Evolutionary conservation across 345 rosid genomes (phyloP), one percentile per base, ranked within the genome.

Genomic region (Aquilaria yunnanensis): DNA sequence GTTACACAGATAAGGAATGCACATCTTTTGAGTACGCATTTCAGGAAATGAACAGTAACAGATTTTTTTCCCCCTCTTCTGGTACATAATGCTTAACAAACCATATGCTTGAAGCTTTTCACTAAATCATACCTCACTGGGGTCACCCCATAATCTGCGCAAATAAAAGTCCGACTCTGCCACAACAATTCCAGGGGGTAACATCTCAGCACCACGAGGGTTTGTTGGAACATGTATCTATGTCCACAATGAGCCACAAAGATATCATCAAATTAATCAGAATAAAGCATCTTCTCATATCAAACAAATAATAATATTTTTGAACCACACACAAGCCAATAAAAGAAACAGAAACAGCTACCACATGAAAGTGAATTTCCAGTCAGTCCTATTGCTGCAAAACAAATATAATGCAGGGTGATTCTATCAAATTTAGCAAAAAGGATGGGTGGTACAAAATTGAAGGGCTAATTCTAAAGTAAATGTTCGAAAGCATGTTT

Each of bases 101-200:
- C 43, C 5, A 4, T 37, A 37, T 37, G 7, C 43, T 37, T 5
- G 43, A 5, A 37, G 8, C 43, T 37, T 37, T 37, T 2, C 23
- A 37, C 5, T 37, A 37, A 37, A 68, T 59, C 78, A 63, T 81
- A 93, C 98, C 83, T 90, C 92, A 79, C 75, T 78, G 8, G 98
- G 98, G 53, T 89, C 96, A 70, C 97, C 98, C 97, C 94, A 93
- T 77, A 93, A 81, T 76, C 96, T 83, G 74, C 86, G 96, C 79
- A 83, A 69, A 78, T 84, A 84, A 33, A 90, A 72, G 74, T 93
- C 98, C 6, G 96, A 69, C 80, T 90, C 87, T 51, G 96, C 57
- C 57, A 74, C 97, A 52, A 93, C 67, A 65, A 93, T 93, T 59
- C 87, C 93, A 13, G 97, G 94, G 64, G 97, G 98, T 56, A 93